Percentiles rank a stretch among this genome's conserved stretches.
phyloP scores from a whole-genome alignment of 768 basidiomycete species.

The Pleurotus salmoneostramineus region DNA sequence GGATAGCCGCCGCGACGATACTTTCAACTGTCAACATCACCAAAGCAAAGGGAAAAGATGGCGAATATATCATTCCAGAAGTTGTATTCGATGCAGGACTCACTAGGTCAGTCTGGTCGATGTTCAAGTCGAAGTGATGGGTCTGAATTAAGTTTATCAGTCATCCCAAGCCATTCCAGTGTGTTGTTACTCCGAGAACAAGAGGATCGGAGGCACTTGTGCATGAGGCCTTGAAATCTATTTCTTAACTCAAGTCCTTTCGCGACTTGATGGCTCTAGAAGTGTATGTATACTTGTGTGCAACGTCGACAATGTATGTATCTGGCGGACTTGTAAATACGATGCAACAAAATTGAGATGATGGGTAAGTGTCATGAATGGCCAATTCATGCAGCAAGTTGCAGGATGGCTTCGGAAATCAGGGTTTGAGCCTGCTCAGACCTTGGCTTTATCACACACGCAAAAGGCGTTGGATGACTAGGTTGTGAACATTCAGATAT shows the following conservation, averaged over 20 bases:
- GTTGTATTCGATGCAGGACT: background rate
- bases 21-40: background rate
- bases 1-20: background rate
- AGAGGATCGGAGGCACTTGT: constrained; percentile 4
- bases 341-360: too few species aligned
- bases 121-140: background rate
- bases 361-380: too few species aligned
- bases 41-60: background rate
- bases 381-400: too few species aligned
- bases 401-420: too few species aligned
- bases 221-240: background rate
- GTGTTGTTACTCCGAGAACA: constrained; percentile 18
- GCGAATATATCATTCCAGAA: background rate
- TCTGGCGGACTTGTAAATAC: too few species aligned
- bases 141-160: constrained; percentile 7
- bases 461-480: constrained; percentile 12
- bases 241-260: too few species aligned
- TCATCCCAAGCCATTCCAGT: constrained; percentile 23
- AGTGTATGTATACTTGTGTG: too few species aligned
- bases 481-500: constrained; percentile 6
- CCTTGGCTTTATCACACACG: constrained; percentile 10
- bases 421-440: background rate
- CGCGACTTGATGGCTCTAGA: too few species aligned
- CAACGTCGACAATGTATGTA: too few species aligned
- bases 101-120: background rate